Base-by-base conservation (phyloP, 495 filamentous ascomycete genomes). In the Xylaria curta region DNA sequence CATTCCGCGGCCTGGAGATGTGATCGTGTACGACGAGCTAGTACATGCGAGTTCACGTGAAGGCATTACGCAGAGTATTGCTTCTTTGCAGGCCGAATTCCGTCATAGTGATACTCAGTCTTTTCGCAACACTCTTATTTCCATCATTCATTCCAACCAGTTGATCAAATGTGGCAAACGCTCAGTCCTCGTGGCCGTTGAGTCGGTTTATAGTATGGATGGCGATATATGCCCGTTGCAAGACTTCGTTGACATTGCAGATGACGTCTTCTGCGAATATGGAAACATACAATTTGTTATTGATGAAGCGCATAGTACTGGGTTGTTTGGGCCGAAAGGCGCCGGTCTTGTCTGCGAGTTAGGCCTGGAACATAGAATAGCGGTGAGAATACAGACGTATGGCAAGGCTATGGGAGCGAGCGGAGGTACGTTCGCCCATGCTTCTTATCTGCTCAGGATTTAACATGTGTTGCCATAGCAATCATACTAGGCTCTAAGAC, bases 191-290 rank as follows among this genome's bases (percentile, higher is more conserved):
- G 79, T 92, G 10, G 85, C 86, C 2, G 79, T 92, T 0, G 90
- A 92, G 75, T 84, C 86, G 0, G 78, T 91, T 17, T 92, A 92
- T 74, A 91, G 89, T 72, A 92, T 92, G 90, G 89, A 92, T 73
- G 90, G 90, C 1, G 90, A 91, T 76, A 72, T 91, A 31, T 86
- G 85, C 26, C 90, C 90, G 0, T 77, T 92, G 10, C 73, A 78
- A 31, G 83, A 86, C 42, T 83, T 91, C 17, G 77, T 90, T 9
- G 72, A 80, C 6, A 74, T 87, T 0, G 85, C 88, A 31, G 28
- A 31, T 31, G 80, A 84, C 7, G 87, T 12, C 42, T 58, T n/a
- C 1, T 26, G 10, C 31, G 58, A n/a, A n/a, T 17, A 68, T 3
- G 81, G 80, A 0, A 89, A 90, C 76, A 87, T 81, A 6, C 84